Base-by-base conservation (phyloP, 345 rosid species). In the Bruguiera parviflora region DNA sequence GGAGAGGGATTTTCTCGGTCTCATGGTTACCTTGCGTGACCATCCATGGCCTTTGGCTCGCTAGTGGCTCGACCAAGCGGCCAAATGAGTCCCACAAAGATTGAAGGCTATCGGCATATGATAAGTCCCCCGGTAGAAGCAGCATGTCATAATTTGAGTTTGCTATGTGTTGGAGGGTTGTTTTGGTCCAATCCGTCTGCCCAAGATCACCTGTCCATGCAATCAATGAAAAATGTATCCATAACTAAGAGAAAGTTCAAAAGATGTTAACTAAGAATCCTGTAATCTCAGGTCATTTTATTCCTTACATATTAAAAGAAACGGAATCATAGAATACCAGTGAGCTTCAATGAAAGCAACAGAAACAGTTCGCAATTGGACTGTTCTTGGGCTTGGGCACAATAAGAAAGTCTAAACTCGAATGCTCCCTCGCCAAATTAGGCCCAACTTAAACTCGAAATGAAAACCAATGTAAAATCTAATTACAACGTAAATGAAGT, bases 21-120 rank as follows among this genome's bases (percentile, higher is more conserved):
- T 93, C 96, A 68, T 91, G 98, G 83, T 93, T 93, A 24, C 98
- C 97, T 58, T 89, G 86, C 4, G 94, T 93, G 28, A 90, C 94
- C 98, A 90, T 89, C 97, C 96, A 90, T 1, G 98, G 98, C 29
- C 91, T 67, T 53, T 77, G 84, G 82, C 97, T 87, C 2, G 97
- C 92, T 69, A 89, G 63, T 46, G 96, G 98, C 77, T 90, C 93
- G 16, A 93, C 88, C 56, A 90, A 61, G 22, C 77, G 81, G 35
- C 96, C 96, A 20, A 85, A 90, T 19, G 89, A 80, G 74, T 92
- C 98, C 96, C 98, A 92, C 3, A 64, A 16, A 0, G 75, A 61
- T 77, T 90, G 98, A 8, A 29, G 0, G 0, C 1, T 0, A 73
- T 92, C 85, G 16, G 96, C 96, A 10, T 92, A 90, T 0, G 98